These are phyloP conservation scores for Eucommia ulmoides DNA, from an alignment of 257 asterid species.

Conservation along the genomic window DNA sequence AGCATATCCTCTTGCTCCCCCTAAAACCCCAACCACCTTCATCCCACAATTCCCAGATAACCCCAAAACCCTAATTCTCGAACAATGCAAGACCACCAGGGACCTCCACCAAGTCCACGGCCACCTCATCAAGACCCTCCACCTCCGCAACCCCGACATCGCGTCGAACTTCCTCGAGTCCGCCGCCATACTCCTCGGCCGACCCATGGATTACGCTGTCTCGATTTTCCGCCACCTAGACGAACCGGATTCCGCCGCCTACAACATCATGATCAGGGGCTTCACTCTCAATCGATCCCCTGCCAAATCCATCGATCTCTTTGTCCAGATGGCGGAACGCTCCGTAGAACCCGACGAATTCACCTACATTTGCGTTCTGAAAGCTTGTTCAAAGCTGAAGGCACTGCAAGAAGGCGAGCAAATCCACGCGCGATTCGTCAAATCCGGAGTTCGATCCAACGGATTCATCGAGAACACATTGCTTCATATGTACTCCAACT, in stretches of 20 bases:
- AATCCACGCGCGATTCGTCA: constrained; percentile 24
- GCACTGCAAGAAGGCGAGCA: constrained; percentile 33
- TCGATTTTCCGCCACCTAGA: constrained; percentile 26
- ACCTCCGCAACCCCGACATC: constrained; percentile 24
- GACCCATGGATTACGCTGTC: constrained; percentile 27
- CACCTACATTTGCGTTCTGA: constrained; percentile 22
- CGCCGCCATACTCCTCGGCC: constrained; percentile 28
- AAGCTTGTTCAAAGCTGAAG: constrained; percentile 28
- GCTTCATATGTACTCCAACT: constrained; percentile 29
- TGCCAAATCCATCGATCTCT: constrained; percentile 21
- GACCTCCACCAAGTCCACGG: constrained; percentile 44
- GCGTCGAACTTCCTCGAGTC: constrained; percentile 40
- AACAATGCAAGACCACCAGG: constrained; percentile 31
- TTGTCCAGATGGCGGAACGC: constrained; percentile 29
- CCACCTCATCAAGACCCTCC: constrained; percentile 33
- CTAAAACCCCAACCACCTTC: constrained; percentile 11
- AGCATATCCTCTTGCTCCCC: too few species aligned
- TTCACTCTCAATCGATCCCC: constrained; percentile 16
- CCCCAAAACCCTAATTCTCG: constrained; percentile 32
- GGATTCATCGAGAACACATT: constrained; percentile 28
- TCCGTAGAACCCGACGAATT: constrained; percentile 21
- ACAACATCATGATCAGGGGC: constrained; percentile 35
- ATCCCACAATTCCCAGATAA: constrained; percentile 17
- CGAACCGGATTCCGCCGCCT: constrained; percentile 27
- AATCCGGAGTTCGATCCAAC: constrained; percentile 7